Base-by-base conservation (phyloP, 768 basidiomycete species). In the Austroboletus festivus region DNA sequence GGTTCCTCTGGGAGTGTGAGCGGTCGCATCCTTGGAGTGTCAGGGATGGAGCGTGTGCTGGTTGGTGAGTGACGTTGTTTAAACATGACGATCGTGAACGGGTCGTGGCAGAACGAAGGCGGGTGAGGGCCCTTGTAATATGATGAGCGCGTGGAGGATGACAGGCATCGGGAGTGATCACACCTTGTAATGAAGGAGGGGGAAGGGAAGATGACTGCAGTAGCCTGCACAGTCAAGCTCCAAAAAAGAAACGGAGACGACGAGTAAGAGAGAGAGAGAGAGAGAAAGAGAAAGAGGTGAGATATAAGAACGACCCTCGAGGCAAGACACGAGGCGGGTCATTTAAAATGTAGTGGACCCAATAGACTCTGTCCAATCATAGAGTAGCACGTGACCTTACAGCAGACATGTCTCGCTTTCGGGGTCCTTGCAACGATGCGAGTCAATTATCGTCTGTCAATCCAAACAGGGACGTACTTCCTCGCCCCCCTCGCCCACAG, bases 31-130 rank as follows among this genome's bases (percentile, higher is more conserved):
- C 49, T 61, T 42, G 64, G 64, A 0, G 64, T 66, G 42, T 15
- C 28, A 0, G 64, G 64, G 42, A 62, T 30, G 47, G 44, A 54
- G 1, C 20, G 1, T 5, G 59, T 47, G 43, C 53, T 64, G 1
- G 41, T 15, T 5, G 59, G 49, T 5, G 55, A 44, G 24, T 47
- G 54, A 7, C 45, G 52, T 45, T 46, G 48, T 34, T 54, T 64
- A 56, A 41, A 52, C 64, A 65, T 65, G 62, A 59, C 24, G 55
- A 46, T 67, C 61, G 64, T 66, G 42, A 55, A 50, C 30, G 39
- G 23, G 53, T 48, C 43, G 61, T 50, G 54, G 50, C 26, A 43
- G 50, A 62, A 56, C 41, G 47, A 56, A 53, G 21, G 46, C 30
- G 53, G 52, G 50, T 16, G 37, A 34, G 41, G 52, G 26, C 26